Evolutionary conservation across 148 eudicot genomes (phyloP).

Genomic region (Linanthus parryae): DNA sequence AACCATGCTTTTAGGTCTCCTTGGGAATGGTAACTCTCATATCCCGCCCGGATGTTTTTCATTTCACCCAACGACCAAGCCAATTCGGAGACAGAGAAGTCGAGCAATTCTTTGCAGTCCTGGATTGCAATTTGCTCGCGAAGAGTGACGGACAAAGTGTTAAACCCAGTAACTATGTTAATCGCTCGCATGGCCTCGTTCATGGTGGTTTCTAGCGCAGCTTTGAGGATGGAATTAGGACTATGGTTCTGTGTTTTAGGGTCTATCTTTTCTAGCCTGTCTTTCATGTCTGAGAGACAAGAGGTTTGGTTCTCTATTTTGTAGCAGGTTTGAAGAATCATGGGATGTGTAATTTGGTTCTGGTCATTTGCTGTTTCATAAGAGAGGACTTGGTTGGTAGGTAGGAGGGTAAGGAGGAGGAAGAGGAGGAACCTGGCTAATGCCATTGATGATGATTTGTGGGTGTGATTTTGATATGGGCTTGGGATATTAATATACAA

Average conservation of each 20-base stretch:
- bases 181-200: slow-evolving; percentile 52
- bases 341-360: slow-evolving; percentile 26
- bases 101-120: slow-evolving; percentile 88
- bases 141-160: slow-evolving; percentile 30
- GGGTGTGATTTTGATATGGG: background rate
- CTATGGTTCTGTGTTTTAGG: slow-evolving; percentile 7
- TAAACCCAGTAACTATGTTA: slow-evolving; percentile 39
- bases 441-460: slow-evolving; percentile 13
- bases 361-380: slow-evolving; percentile 11
- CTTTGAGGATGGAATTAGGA: slow-evolving; percentile 43
- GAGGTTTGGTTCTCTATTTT: slow-evolving; percentile 43
- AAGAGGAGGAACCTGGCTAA: slow-evolving; percentile 11
- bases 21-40: slow-evolving; percentile 6
- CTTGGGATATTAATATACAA: slow-evolving; percentile 2
- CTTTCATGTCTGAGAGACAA: slow-evolving; percentile 43
- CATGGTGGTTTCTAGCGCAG: slow-evolving; percentile 59
- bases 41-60: slow-evolving; percentile 39
- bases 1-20: slow-evolving; percentile 81
- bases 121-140: slow-evolving; percentile 80
- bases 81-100: slow-evolving; percentile 81
- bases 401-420: slow-evolving; percentile 15
- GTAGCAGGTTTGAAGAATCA: slow-evolving; percentile 44
- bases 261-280: slow-evolving; percentile 32
- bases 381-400: slow-evolving; percentile 15
- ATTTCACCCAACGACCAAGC: slow-evolving; percentile 73